phyloP scores from a whole-genome alignment of 176 grass and related monocot genomes.

The Typha latifolia region DNA sequence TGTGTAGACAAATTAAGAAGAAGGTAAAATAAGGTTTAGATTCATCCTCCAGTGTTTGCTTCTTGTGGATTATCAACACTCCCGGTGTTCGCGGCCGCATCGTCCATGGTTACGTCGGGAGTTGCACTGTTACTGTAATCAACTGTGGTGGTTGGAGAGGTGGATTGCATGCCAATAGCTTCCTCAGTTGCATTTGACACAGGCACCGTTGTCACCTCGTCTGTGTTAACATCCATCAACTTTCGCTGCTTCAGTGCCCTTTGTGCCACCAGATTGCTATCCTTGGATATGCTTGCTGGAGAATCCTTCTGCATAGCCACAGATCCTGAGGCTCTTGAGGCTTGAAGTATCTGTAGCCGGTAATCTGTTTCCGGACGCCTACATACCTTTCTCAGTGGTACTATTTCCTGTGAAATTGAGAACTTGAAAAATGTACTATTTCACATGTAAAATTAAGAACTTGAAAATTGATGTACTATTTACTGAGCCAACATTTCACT shows the following conservation, averaged over 20 bases:
- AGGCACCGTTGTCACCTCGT: constrained; percentile 30
- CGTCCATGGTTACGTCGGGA: background rate
- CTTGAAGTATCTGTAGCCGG: constrained; percentile 82
- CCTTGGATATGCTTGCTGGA: constrained; percentile 11
- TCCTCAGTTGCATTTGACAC: constrained; percentile 1
- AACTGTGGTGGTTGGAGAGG: background rate
- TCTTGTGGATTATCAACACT: background rate
- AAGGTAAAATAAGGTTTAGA: background rate
- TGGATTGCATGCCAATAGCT: background rate
- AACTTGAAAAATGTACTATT: too few relatives aligned
- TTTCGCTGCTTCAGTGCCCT: constrained; percentile 40
- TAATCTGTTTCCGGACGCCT: constrained; percentile 96
- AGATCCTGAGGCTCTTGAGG: constrained; percentile 38
- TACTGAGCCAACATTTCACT: too few relatives aligned
- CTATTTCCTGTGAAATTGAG: constrained; percentile 93
- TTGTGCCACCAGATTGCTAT: constrained; percentile 23
- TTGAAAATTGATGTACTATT: too few relatives aligned
- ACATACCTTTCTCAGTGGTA: constrained; percentile 97
- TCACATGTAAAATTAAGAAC: too few relatives aligned
- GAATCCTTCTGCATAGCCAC: constrained; percentile 22
- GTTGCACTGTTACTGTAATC: background rate
- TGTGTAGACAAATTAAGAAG: background rate
- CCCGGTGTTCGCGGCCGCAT: background rate
- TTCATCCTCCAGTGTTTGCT: background rate
- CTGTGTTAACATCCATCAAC: constrained; percentile 72